Percentiles rank a stretch among this genome's conserved stretches.
Evolutionary conservation across 2,329 filamentous ascomycete genomes (phyloP).

Genomic region (Trichoderma brevicompactum): DNA sequence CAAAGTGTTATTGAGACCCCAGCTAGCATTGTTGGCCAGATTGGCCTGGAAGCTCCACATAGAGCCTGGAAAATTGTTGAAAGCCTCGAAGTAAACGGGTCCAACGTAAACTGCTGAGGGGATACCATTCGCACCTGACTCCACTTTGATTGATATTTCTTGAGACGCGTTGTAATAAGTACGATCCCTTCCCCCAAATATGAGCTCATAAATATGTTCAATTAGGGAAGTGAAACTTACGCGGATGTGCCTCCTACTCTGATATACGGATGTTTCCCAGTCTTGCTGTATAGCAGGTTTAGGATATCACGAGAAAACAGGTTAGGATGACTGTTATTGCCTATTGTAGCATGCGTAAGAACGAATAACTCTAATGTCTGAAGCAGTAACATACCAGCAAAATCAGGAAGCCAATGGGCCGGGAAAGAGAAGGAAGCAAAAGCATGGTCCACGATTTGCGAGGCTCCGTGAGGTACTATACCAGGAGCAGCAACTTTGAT

Average conservation of each 20-base stretch:
- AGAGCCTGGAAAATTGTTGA: constrained; percentile 5
- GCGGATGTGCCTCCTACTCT: constrained; percentile 14
- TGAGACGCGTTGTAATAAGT: constrained; percentile 16
- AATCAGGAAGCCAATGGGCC: constrained; percentile 16
- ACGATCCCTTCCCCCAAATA: not conserved
- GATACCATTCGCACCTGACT: constrained; percentile 13
- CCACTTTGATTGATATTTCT: not conserved
- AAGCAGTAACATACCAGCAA: not conserved
- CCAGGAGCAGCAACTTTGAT: constrained; percentile 1
- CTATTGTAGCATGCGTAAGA: not conserved
- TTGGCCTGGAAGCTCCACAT: constrained; percentile 17
- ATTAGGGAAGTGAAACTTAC: not conserved
- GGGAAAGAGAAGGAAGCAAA: constrained; percentile 19
- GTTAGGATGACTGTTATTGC: constrained; percentile 14
- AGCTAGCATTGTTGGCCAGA: constrained; percentile 16
- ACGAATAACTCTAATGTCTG: not conserved
- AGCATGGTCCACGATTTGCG: constrained; percentile 14
- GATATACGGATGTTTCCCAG: constrained; percentile 14
- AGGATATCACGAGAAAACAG: constrained; percentile 16
- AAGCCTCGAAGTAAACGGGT: constrained; percentile 15
- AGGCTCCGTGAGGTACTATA: not conserved
- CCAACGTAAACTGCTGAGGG: constrained; percentile 10
- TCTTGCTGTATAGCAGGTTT: constrained; percentile 10
- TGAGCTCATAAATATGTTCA: not conserved
- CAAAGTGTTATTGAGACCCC: constrained; percentile 17